These are phyloP conservation scores for Erodium moschatum DNA, from an alignment of 441 rosid species.

Conservation along the genomic window DNA sequence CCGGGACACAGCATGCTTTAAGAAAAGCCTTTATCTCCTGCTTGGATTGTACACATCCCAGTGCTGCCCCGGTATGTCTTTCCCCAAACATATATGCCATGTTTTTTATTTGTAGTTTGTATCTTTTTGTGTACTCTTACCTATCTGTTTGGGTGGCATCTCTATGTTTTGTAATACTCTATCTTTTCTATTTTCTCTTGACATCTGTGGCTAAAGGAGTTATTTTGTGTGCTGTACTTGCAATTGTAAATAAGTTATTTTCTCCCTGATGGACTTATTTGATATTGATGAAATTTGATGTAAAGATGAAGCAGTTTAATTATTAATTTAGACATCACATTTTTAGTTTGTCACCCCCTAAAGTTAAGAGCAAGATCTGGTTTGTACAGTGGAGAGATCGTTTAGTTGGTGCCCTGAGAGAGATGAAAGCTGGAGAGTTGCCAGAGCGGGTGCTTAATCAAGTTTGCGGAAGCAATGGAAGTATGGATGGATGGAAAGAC, in stretches of 20 bases:
- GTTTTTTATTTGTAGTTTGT: too few species aligned
- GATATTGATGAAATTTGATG: too few species aligned
- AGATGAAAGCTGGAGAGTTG: conserved; percentile 55
- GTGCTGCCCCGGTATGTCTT: conserved; percentile 87
- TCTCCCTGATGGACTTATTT: too few species aligned
- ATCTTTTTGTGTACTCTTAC: too few species aligned
- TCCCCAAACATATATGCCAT: conserved; percentile 8
- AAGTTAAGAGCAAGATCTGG: conserved; percentile 8
- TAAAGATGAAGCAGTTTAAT: not conserved
- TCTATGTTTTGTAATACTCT: too few species aligned
- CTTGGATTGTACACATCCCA: conserved; percentile 80
- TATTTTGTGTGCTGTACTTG: too few species aligned
- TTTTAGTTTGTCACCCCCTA: conserved; percentile 2
- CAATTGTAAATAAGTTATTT: too few species aligned
- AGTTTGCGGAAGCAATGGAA: conserved; percentile 45
- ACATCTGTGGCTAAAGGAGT: too few species aligned
- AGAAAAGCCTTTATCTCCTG: conserved; percentile 66
- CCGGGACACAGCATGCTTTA: conserved; percentile 62
- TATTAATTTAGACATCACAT: not conserved
- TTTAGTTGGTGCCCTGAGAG: conserved; percentile 60
- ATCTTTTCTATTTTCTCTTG: too few species aligned
- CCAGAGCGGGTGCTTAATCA: conserved; percentile 40
- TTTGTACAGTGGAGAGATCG: conserved; percentile 88
- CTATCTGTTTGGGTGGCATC: too few species aligned
- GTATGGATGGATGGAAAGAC: conserved; percentile 40